phyloP scores from a whole-genome alignment of 345 rosid genomes.

The Populus tremula region DNA sequence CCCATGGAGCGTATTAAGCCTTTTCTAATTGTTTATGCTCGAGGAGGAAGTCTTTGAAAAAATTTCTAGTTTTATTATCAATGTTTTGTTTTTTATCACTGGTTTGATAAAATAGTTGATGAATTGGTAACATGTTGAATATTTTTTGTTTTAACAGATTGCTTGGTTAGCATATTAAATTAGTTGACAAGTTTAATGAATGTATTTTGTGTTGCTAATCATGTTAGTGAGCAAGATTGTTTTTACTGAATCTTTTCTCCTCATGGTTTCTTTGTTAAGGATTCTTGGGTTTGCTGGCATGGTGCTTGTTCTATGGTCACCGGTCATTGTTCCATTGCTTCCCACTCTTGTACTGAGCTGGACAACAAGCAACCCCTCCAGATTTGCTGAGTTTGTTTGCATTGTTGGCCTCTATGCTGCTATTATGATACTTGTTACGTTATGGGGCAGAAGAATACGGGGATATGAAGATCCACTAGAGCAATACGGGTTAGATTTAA shows the following conservation, averaged over 20 bases:
- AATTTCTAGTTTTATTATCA: not conserved
- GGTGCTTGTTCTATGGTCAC: slow-evolving; percentile 92
- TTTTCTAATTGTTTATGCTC: not conserved
- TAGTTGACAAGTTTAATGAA: not conserved
- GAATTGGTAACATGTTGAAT: not conserved
- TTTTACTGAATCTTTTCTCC: slow-evolving; percentile 17
- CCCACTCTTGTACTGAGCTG: slow-evolving; percentile 83
- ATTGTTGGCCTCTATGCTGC: slow-evolving; percentile 77
- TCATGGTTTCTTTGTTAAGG: slow-evolving; percentile 39
- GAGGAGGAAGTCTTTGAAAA: not conserved
- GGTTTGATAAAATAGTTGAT: not conserved
- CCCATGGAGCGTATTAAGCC: not conserved
- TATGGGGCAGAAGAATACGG: slow-evolving; percentile 87
- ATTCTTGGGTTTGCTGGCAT: slow-evolving; percentile 67
- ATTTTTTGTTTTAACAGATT: not conserved
- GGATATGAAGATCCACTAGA: slow-evolving; percentile 65
- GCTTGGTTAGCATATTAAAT: not conserved
- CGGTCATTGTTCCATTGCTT: slow-evolving; percentile 70
- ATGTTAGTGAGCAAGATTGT: not conserved
- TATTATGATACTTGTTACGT: slow-evolving; percentile 57
- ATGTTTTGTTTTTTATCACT: not conserved
- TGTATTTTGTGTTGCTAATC: not conserved
- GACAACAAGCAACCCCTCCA: slow-evolving; percentile 61
- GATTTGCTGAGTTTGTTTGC: slow-evolving; percentile 66
- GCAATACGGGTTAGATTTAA: slow-evolving; percentile 78